These are phyloP conservation scores for Cercophora sp. DNA, from an alignment of 495 filamentous ascomycete genomes.

Conservation along the genomic window DNA sequence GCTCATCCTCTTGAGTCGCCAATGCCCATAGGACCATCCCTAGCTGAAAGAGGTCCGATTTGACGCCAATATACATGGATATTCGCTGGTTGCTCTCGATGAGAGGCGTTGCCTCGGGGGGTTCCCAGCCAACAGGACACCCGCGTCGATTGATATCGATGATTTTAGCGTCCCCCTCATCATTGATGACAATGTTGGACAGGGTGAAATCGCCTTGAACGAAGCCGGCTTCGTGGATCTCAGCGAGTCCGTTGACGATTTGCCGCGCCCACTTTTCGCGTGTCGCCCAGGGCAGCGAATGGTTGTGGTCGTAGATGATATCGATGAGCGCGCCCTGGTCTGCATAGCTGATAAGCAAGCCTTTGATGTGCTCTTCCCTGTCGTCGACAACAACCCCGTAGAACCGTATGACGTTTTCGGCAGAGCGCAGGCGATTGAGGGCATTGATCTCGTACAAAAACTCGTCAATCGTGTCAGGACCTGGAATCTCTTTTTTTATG, in stretches of 20 bases:
- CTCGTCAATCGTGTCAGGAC: conserved; percentile 92
- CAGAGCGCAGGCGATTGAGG: conserved; percentile 68
- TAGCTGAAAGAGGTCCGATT: conserved; percentile 91
- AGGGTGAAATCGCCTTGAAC: conserved; percentile 97
- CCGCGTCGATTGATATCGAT: conserved; percentile 98
- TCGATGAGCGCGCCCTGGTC: conserved; percentile 87
- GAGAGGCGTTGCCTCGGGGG: conserved; percentile 81
- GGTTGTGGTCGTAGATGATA: conserved; percentile 72
- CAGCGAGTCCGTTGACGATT: conserved; percentile 83
- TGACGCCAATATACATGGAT: conserved; percentile 97
- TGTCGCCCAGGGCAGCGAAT: conserved; percentile 64
- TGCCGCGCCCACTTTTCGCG: conserved; percentile 91
- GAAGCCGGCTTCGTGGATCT: conserved; percentile 94
- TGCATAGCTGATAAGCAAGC: conserved; percentile 85
- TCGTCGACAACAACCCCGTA: conserved; percentile 88
- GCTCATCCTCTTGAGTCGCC: conserved; percentile 82
- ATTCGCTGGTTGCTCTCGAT: conserved; percentile 91
- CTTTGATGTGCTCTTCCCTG: conserved; percentile 69
- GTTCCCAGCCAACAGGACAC: conserved; percentile 96
- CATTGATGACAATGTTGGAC: conserved; percentile 94
- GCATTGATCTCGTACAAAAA: conserved; percentile 98
- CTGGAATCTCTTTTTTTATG: conserved; percentile 98
- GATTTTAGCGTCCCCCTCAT: conserved; percentile 80
- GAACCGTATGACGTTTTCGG: conserved; percentile 78
- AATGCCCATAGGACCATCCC: conserved; percentile 98